Conservation (phyloP, 1,284 basidiomycete species). For the Coniferiporia weirii region DNA sequence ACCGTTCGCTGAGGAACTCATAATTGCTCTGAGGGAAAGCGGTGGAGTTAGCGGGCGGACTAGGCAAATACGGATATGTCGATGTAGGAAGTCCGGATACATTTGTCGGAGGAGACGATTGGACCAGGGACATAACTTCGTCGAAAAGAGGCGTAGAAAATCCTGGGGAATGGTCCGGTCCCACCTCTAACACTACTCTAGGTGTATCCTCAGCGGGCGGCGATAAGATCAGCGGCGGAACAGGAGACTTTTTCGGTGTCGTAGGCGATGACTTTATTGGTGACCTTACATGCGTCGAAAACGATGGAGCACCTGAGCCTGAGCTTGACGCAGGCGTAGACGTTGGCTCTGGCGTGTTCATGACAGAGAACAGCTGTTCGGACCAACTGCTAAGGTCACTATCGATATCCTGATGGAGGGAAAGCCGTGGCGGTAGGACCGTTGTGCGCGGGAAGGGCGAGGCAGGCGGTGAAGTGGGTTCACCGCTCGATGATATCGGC, state of each 20-base stretch:
- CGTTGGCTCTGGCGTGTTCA: slow-evolving; percentile 20
- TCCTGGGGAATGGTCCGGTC: neutral
- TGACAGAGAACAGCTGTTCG: slow-evolving; percentile 25
- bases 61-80: slow-evolving; percentile 10
- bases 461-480: slow-evolving; percentile 11
- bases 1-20: slow-evolving; percentile 13
- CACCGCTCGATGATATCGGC: neutral
- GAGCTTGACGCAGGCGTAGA: neutral
- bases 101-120: neutral
- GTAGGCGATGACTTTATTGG: neutral
- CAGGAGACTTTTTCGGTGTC: slow-evolving; percentile 7
- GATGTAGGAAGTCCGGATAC: neutral
- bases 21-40: slow-evolving; percentile 5
- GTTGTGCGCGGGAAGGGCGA: slow-evolving; percentile 28
- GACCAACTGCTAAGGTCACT: slow-evolving; percentile 29
- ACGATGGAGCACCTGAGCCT: neutral
- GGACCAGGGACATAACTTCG: slow-evolving; percentile 17
- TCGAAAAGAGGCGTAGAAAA: slow-evolving; percentile 15
- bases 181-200: slow-evolving; percentile 6
- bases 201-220: slow-evolving; percentile 1
- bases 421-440: slow-evolving; percentile 48
- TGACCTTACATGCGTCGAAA: neutral
- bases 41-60: neutral
- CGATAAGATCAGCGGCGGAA: slow-evolving; percentile 13
- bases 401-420: slow-evolving; percentile 38